phyloP scores from a whole-genome alignment of 176 grass and related monocot species.

The Lolium multiflorum region DNA sequence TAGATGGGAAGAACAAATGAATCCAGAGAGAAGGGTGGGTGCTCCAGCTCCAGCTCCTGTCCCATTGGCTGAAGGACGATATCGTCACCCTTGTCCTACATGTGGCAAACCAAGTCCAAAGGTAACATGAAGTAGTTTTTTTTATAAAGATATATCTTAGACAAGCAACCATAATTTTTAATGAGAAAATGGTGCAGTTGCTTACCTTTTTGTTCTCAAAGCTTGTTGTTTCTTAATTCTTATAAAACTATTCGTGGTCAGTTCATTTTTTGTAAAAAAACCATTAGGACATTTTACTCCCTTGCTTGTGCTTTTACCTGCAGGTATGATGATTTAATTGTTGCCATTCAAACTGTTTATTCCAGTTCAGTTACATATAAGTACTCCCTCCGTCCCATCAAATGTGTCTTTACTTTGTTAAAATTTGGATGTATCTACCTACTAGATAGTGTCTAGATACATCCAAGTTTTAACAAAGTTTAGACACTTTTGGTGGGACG shows the following conservation, averaged over 20 bases:
- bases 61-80: neutral
- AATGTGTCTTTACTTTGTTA: too few species aligned
- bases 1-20: conserved; percentile 67
- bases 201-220: neutral
- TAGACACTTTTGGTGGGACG: too few species aligned
- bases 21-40: conserved; percentile 38
- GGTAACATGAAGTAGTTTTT: conserved; percentile 37
- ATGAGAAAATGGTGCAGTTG: neutral
- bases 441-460: too few species aligned
- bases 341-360: neutral
- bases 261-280: neutral
- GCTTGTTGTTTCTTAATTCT: neutral
- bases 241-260: neutral
- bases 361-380: neutral
- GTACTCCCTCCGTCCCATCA: neutral
- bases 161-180: neutral
- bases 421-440: too few species aligned
- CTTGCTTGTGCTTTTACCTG: neutral
- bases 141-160: neutral
- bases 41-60: conserved; percentile 11
- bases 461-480: too few species aligned
- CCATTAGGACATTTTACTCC: neutral
- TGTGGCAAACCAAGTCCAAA: conserved; percentile 58
- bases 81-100: conserved; percentile 62
- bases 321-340: conserved; percentile 7